Evolutionary conservation across 192 early-diverging fungal genomes (phyloP).

Genomic region (Gigaspora rosea): DNA sequence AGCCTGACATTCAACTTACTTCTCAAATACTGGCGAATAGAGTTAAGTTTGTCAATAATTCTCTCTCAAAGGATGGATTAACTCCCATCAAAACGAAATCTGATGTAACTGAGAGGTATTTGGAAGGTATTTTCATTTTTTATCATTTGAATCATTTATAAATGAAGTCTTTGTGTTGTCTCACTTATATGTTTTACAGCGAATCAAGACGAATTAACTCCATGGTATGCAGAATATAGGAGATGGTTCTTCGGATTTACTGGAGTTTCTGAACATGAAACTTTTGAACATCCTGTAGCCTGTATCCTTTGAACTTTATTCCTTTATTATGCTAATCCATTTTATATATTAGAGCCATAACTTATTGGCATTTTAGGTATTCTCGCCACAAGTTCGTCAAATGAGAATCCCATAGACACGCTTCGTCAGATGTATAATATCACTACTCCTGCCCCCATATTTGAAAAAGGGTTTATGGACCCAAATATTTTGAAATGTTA

Average conservation of each 20-base stretch:
- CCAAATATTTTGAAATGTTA: slow-evolving; percentile 78
- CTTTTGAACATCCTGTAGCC: slow-evolving; percentile 93
- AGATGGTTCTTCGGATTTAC: slow-evolving; percentile 58
- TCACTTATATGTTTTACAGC: slow-evolving; percentile 36
- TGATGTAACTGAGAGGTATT: slow-evolving; percentile 53
- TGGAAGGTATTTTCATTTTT: slow-evolving; percentile 38
- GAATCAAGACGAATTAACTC: slow-evolving; percentile 60
- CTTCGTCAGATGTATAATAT: slow-evolving; percentile 60
- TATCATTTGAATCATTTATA: neutral
- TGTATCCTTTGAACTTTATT: slow-evolving; percentile 43
- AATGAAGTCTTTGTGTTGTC: neutral
- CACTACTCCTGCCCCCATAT: slow-evolving; percentile 54
- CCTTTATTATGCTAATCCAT: too few species aligned
- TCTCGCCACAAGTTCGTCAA: slow-evolving; percentile 62
- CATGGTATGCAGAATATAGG: slow-evolving; percentile 86
- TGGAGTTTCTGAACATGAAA: slow-evolving; percentile 85
- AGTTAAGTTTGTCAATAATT: slow-evolving; percentile 38
- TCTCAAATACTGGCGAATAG: slow-evolving; percentile 52
- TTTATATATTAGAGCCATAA: too few species aligned
- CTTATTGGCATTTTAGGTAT: slow-evolving; percentile 48
- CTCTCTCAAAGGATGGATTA: slow-evolving; percentile 31
- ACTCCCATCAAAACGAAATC: slow-evolving; percentile 44
- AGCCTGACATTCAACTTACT: slow-evolving; percentile 49
- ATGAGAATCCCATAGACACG: slow-evolving; percentile 75
- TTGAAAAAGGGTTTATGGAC: slow-evolving; percentile 76